Evolutionary conservation across 2,329 filamentous ascomycete genomes (phyloP), one percentile per base, ranked within the genome.

Genomic region (Neospermospora avenae): DNA sequence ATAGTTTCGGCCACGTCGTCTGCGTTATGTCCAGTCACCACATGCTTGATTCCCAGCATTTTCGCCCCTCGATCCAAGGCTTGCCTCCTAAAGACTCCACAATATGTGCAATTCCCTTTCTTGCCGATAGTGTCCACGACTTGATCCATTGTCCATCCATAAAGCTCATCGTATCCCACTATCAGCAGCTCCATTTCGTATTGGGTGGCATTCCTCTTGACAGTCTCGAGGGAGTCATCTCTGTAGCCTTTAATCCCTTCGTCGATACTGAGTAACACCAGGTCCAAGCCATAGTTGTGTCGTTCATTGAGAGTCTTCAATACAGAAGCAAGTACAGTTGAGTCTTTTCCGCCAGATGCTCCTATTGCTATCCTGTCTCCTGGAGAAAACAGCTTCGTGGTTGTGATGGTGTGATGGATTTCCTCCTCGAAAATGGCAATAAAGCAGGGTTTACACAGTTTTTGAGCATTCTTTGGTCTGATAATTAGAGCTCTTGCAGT

Each of bases 131-230:
- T 91, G 70, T 93, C 90, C 3, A 99, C 96, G 10, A 99, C 95
- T 72, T 98, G 91, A 71, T 99, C 95, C 95, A 99, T 99, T 0
- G 93, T 97, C 95, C 95, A 99, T 8, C 93, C 95, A 73, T 99
- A 99, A 10, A 99, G 80, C 70, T 97, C 90, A 57, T 88, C 88
- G 70, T 99, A 99, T 53, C 93, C 92, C 53, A 99, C 85, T 58
- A 99, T 96, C 68, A 91, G 90, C 52, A 99, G 78, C 0, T 90
- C 86, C 88, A 99, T 96, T 1, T 88, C 86, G 76, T 98, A 97
- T 74, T 98, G 92, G 13, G 84, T 74, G 0, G 93, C 90, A 74
- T 99, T 98, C 61, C 93, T 82, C 81, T 97, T 97, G 48, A 99
- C 95, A 0, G 95, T 98, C 76, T 98, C 93, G 18, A 99, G 79